A percentile compares a stretch with the other conserved stretches of the same genome.
phyloP scores from a whole-genome alignment of 1,284 basidiomycete genomes.

The Gastroboletus turbinatus region DNA sequence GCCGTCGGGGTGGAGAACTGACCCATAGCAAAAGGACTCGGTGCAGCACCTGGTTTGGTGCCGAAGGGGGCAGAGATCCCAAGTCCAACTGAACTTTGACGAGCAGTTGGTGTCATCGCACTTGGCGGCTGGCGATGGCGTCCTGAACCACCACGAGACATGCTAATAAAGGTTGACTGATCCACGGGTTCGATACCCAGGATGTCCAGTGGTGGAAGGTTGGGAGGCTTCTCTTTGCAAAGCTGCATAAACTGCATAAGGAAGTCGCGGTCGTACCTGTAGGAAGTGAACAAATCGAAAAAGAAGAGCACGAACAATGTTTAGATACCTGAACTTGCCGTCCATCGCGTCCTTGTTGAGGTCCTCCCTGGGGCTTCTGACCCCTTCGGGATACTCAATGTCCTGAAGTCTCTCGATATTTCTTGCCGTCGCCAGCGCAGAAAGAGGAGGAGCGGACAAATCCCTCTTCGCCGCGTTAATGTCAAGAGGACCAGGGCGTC shows the following conservation, averaged over 20 bases:
- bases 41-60: slow-evolving; percentile 40
- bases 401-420: slow-evolving; percentile 81
- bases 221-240: slow-evolving; percentile 93
- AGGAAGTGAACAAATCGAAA: slow-evolving; percentile 7
- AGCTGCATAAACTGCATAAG: slow-evolving; percentile 95
- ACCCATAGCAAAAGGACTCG: slow-evolving; percentile 66
- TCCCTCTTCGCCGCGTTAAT: slow-evolving; percentile 45
- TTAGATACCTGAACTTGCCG: slow-evolving; percentile 82
- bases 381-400: slow-evolving; percentile 82
- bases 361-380: slow-evolving; percentile 82
- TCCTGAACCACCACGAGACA: slow-evolving; percentile 63
- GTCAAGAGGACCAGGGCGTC: slow-evolving; percentile 75
- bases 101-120: slow-evolving; percentile 42
- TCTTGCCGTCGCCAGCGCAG: slow-evolving; percentile 58
- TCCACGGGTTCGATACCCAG: slow-evolving; percentile 87
- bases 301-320: neutral
- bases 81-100: slow-evolving; percentile 57
- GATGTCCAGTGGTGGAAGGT: slow-evolving; percentile 85
- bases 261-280: slow-evolving; percentile 95
- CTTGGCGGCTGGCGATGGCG: slow-evolving; percentile 49
- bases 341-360: slow-evolving; percentile 84
- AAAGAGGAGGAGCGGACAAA: slow-evolving; percentile 47
- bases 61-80: slow-evolving; percentile 43
- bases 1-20: slow-evolving; percentile 61
- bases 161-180: slow-evolving; percentile 45